These are phyloP conservation scores for Fusarium longipes DNA, from an alignment of 2,329 filamentous ascomycete species.

Conservation along the genomic window DNA sequence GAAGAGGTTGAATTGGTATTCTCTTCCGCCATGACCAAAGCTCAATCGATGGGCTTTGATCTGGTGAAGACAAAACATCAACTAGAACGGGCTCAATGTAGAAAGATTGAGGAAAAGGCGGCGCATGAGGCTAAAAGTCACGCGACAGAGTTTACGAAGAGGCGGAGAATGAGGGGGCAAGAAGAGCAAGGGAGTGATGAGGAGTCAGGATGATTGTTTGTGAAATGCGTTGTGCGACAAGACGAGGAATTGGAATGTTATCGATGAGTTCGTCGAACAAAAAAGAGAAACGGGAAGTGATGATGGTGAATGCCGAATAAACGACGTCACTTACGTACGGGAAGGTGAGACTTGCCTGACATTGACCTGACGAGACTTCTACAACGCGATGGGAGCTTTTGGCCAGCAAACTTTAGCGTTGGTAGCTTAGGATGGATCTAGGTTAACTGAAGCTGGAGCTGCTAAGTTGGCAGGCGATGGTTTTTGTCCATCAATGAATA, in stretches of 20 bases:
- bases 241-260: conserved; percentile 32
- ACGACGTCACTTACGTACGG: conserved; percentile 35
- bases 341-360: background rate
- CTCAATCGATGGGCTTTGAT: conserved; percentile 13
- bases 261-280: conserved; percentile 24
- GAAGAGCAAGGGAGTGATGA: conserved; percentile 5
- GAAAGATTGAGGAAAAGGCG: conserved; percentile 1
- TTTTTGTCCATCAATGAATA: background rate
- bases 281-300: conserved; percentile 9
- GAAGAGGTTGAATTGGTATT: conserved; percentile 26
- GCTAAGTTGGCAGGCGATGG: background rate
- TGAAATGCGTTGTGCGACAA: conserved; percentile 31
- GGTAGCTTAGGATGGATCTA: background rate
- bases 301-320: conserved; percentile 9
- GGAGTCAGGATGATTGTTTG: background rate
- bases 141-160: conserved; percentile 28
- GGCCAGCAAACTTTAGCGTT: conserved; percentile 18
- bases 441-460: conserved; percentile 4
- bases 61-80: background rate
- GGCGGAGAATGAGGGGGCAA: conserved; percentile 1
- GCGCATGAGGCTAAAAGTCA: conserved; percentile 30
- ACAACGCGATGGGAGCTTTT: conserved; percentile 1
- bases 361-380: background rate
- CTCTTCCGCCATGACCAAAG: conserved; percentile 34
- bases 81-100: conserved; percentile 3